These are phyloP conservation scores for Phytophthora crassamura DNA, from an alignment of 352 stramenopile genomes.

Conservation along the genomic window DNA sequence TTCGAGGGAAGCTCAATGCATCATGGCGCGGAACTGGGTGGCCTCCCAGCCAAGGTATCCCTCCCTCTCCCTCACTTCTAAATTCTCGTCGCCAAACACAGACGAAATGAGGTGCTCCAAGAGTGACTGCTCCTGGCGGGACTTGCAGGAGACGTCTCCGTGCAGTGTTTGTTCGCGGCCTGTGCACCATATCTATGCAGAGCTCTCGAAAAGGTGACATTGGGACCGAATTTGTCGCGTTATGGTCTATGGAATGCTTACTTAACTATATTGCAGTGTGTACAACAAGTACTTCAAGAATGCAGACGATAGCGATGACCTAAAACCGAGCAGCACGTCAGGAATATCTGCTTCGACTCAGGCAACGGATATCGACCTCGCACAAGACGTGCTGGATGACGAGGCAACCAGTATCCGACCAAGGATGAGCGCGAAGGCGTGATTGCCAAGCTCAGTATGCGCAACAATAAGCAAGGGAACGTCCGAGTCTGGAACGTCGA, in stretches of 20 bases:
- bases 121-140: background rate
- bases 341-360: constrained; percentile 1
- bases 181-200: background rate
- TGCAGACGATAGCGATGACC: background rate
- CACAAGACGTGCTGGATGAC: background rate
- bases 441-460: background rate
- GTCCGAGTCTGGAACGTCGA: constrained; percentile 6
- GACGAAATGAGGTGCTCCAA: constrained; percentile 2
- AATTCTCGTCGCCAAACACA: no score
- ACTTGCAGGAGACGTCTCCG: background rate
- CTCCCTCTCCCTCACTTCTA: no score
- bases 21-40: no score
- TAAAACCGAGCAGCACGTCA: background rate
- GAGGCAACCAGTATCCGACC: background rate
- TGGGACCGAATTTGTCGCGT: background rate
- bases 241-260: background rate
- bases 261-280: background rate
- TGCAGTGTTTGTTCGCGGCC: background rate
- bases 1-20: no score
- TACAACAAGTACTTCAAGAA: constrained; percentile 5
- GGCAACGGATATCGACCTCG: background rate
- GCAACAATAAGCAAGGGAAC: background rate
- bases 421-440: constrained; percentile 1
- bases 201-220: background rate
- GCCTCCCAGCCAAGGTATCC: no score